phyloP scores from a whole-genome alignment of 2,329 filamentous ascomycete species.

The Paraconiothyrium brasiliense region DNA sequence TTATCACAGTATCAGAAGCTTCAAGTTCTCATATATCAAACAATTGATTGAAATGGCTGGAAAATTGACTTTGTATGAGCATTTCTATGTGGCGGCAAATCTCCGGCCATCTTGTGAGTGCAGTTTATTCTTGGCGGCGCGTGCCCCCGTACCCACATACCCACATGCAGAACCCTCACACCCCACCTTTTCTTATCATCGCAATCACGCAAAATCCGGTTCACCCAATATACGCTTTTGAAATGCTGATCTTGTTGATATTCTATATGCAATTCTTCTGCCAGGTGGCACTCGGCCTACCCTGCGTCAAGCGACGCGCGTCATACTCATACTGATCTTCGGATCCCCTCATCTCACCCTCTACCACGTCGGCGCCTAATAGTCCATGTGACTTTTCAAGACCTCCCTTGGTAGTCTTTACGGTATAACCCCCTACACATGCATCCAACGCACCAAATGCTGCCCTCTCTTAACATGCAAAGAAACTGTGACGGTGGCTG shows the following conservation, averaged over 20 bases:
- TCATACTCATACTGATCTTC: constrained; percentile 9
- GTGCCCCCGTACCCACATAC: neutral
- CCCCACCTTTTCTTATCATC: constrained; percentile 2
- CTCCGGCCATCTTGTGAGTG: too few relatives aligned
- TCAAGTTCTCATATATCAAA: too few relatives aligned
- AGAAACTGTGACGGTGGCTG: constrained; percentile 9
- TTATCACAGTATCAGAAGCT: too few relatives aligned
- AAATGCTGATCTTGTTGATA: neutral
- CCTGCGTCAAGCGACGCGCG: constrained; percentile 15
- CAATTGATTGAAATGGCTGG: too few relatives aligned
- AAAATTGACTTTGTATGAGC: too few relatives aligned
- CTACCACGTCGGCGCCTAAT: neutral
- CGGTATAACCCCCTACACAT: constrained; percentile 8
- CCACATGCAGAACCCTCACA: constrained; percentile 1
- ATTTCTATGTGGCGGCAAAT: too few relatives aligned
- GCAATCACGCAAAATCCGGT: neutral
- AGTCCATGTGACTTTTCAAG: constrained; percentile 4
- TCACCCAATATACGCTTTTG: neutral
- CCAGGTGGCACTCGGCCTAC: constrained; percentile 3
- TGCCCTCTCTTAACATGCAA: constrained; percentile 35
- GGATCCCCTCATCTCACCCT: constrained; percentile 13
- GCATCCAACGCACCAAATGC: neutral
- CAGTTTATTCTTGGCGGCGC: too few relatives aligned
- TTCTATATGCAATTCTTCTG: constrained; percentile 8
- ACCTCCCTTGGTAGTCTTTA: neutral